phyloP scores from a whole-genome alignment of 2,329 filamentous ascomycete species.

The Raffaelea arxii region DNA sequence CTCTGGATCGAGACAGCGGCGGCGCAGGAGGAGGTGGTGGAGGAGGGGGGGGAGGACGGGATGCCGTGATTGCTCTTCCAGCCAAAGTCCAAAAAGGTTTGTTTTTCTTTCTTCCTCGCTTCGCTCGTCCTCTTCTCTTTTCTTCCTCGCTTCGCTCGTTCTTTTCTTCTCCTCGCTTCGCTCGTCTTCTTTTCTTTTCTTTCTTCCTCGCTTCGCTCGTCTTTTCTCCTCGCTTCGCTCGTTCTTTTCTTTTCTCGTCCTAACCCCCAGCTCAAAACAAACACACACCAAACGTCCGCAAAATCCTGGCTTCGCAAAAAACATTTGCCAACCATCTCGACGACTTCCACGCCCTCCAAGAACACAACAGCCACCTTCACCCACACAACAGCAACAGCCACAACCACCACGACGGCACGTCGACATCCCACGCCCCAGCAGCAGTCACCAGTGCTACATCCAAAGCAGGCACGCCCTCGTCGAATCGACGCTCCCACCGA shows the following conservation, averaged over 20 bases:
- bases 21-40: not conserved
- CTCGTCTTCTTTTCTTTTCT: not conserved
- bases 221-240: not conserved
- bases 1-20: conserved; percentile 72
- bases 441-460: not conserved
- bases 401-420: not conserved
- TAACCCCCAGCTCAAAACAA: conserved; percentile 37
- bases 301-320: conserved; percentile 71
- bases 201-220: not conserved
- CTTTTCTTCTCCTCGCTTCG: no score
- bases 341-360: conserved; percentile 59
- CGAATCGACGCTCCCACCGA: not conserved
- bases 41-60: conserved; percentile 25
- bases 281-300: conserved; percentile 60
- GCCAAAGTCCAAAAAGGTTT: conserved; percentile 31
- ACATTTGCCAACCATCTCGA: conserved; percentile 76
- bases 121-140: no score
- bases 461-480: conserved; percentile 20
- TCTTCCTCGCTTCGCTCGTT: not conserved
- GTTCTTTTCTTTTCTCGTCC: not conserved
- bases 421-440: not conserved
- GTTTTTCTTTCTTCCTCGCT: not conserved
- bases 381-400: not conserved
- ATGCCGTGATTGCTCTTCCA: conserved; percentile 62
- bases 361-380: conserved; percentile 21